These are phyloP conservation scores for Tricladium varicosporioides DNA, from an alignment of 2,329 filamentous ascomycete genomes.

Conservation along the genomic window DNA sequence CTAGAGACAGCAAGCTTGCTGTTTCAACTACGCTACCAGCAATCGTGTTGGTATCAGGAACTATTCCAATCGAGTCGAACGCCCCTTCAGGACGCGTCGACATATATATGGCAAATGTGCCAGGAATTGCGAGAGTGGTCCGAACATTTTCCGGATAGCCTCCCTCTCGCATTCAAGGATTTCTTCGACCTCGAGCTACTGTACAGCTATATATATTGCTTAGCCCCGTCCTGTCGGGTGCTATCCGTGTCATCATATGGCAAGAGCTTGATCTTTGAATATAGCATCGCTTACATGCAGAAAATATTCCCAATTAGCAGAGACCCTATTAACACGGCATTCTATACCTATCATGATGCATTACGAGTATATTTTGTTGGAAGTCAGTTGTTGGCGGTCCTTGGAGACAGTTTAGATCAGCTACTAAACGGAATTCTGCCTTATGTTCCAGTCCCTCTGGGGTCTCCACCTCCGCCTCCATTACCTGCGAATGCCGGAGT, in stretches of 20 bases:
- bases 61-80: slow-evolving; percentile 76
- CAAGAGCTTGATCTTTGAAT: slow-evolving; percentile 80
- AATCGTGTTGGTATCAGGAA: slow-evolving; percentile 87
- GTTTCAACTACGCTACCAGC: slow-evolving; percentile 78
- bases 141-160: slow-evolving; percentile 65
- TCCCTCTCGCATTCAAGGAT: slow-evolving; percentile 64
- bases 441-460: slow-evolving; percentile 31
- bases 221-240: slow-evolving; percentile 75
- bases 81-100: slow-evolving; percentile 65
- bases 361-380: slow-evolving; percentile 77
- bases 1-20: slow-evolving; percentile 73
- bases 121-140: slow-evolving; percentile 79
- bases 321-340: slow-evolving; percentile 56
- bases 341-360: slow-evolving; percentile 85
- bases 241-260: slow-evolving; percentile 74
- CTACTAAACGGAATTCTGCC: slow-evolving; percentile 44
- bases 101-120: slow-evolving; percentile 74
- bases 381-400: slow-evolving; percentile 59
- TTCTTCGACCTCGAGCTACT: slow-evolving; percentile 85
- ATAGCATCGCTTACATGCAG: slow-evolving; percentile 78
- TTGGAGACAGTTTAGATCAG: slow-evolving; percentile 56
- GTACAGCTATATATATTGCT: slow-evolving; percentile 87
- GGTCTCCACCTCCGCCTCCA: slow-evolving; percentile 51
- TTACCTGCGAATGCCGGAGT: slow-evolving; percentile 40
- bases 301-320: slow-evolving; percentile 68